Percentiles rank a stretch among this genome's conserved stretches.
These are phyloP conservation scores for Sordariomycetes sp. DNA, from an alignment of 2,329 filamentous ascomycete species.

Conservation along the genomic window DNA sequence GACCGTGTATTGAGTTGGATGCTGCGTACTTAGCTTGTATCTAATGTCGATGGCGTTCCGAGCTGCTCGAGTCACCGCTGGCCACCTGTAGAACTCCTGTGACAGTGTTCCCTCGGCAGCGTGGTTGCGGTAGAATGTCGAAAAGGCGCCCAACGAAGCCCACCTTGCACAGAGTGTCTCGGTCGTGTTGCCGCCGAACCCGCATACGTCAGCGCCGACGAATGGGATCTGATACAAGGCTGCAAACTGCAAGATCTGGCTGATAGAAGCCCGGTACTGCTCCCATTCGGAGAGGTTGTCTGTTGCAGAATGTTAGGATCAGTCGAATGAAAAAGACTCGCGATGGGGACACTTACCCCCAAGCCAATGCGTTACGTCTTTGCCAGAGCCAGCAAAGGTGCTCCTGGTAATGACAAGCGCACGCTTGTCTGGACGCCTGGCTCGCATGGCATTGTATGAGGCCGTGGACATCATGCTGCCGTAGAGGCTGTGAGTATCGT, in stretches of 20 bases:
- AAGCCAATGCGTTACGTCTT: constrained; percentile 74
- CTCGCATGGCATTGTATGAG: constrained; percentile 61
- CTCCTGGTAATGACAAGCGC: constrained; percentile 80
- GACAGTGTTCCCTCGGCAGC: constrained; percentile 31
- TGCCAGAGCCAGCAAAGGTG: constrained; percentile 70
- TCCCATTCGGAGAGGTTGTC: constrained; percentile 64
- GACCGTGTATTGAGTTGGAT: too few species aligned
- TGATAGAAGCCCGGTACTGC: constrained; percentile 69
- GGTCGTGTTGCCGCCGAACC: constrained; percentile 56
- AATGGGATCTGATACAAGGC: constrained; percentile 61
- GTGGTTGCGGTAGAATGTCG: constrained; percentile 65
- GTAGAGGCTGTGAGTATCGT: constrained; percentile 76
- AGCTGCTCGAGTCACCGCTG: constrained; percentile 51
- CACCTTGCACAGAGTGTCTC: constrained; percentile 59
- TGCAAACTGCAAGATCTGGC: constrained; percentile 65
- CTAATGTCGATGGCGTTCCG: constrained; percentile 60
- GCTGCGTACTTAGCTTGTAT: too few species aligned
- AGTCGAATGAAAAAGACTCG: too few species aligned
- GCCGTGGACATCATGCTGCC: constrained; percentile 69
- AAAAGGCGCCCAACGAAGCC: constrained; percentile 61
- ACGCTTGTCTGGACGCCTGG: constrained; percentile 56
- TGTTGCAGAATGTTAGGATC: too few species aligned
- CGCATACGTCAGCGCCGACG: constrained; percentile 68
- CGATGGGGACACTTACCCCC: too few species aligned
- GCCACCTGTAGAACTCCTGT: constrained; percentile 66